Base-by-base conservation (phyloP, 768 basidiomycete genomes). In the Kwoniella newhampshirensis region DNA sequence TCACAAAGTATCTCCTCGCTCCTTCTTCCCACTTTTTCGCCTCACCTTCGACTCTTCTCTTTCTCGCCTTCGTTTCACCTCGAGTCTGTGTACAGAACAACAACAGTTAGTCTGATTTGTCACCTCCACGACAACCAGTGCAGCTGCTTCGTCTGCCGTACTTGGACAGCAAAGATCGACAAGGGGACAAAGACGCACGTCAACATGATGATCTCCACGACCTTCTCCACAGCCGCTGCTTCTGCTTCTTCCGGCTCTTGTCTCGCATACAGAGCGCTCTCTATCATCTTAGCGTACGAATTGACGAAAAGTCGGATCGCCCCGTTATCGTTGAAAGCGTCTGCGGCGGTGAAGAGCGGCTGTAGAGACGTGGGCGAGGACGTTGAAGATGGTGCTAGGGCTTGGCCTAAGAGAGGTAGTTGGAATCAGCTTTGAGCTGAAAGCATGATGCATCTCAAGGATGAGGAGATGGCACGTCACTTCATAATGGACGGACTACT, bases 171-270 rank as follows among this genome's bases (percentile, higher is more conserved):
- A 42, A 42, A n/a, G 40, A 42, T 6, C 7, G 7, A 32, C 32
- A 32, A 42, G 21, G 18, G 17, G n/a, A 42, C 40, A n/a, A 42
- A 4, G 7, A 71, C 70, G 59, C 54, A 71, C 66, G 71, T 64
- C 20, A 68, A 51, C 36, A 70, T 46, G 4, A 74, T 57, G 23
- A 73, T 58, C 42, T 70, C 65, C 4, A 74, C 66, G 12, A 76
- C 55, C 57, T 70, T 73, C 44, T 71, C 63, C 28, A 58, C 62
- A 15, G 70, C 66, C 45, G 63, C 70, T 13, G 70, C 73, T 41
- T 74, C 69, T 23, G 49, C 57, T 50, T 72, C 73, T 23, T 23
- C 59, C 25, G 75, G 75, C 48, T 76, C 75, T 13, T 62, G 57
- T 13, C 65, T 60, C 11, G 60, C 66, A 51, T 67, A 76, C 28